Percentiles rank a stretch among this genome's conserved stretches.
Conservation (phyloP, 202 grass and related monocot species). For the Setaria italica region DNA sequence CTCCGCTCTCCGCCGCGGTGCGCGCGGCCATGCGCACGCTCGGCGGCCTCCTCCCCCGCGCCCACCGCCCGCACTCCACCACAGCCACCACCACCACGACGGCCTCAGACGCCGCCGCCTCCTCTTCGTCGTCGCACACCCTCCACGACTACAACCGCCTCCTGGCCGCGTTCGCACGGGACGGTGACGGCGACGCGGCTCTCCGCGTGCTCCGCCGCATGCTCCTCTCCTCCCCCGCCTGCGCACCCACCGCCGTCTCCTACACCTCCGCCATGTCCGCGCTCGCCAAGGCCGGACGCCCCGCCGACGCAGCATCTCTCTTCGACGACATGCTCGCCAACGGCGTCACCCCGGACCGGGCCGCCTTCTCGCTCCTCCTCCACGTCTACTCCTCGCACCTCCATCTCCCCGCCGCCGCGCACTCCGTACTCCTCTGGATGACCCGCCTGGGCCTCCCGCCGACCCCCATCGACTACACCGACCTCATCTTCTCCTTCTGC, state of each 20-base stretch:
- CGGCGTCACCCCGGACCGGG: constrained; percentile 57
- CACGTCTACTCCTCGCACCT: constrained; percentile 90
- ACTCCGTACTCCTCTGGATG: constrained; percentile 79
- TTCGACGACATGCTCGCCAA: constrained; percentile 85
- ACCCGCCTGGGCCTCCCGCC: constrained; percentile 52
- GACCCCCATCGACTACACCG: constrained; percentile 66
- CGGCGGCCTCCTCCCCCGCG: constrained; percentile 47
- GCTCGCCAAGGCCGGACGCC: constrained; percentile 57
- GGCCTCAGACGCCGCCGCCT: constrained; percentile 22
- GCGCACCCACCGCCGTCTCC: constrained; percentile 57
- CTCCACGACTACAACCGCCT: constrained; percentile 75
- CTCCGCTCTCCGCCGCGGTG: constrained; percentile 44
- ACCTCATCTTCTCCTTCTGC: constrained; percentile 67
- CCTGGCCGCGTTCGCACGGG: constrained; percentile 60
- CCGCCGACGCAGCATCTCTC: constrained; percentile 68
- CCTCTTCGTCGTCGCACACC: constrained; percentile 24
- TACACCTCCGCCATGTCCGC: constrained; percentile 79
- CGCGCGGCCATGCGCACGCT: constrained; percentile 61
- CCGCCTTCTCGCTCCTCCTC: constrained; percentile 69
- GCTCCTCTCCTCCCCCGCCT: constrained; percentile 50
- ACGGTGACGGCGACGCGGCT: constrained; percentile 61
- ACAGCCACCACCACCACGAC: constrained; percentile 17
- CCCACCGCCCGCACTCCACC: constrained; percentile 45
- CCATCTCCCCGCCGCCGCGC: constrained; percentile 58
- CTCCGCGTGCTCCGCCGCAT: constrained; percentile 72